Evolutionary conservation across 2,329 filamentous ascomycete species (phyloP).

Genomic region (Trichoderma simmonsii): DNA sequence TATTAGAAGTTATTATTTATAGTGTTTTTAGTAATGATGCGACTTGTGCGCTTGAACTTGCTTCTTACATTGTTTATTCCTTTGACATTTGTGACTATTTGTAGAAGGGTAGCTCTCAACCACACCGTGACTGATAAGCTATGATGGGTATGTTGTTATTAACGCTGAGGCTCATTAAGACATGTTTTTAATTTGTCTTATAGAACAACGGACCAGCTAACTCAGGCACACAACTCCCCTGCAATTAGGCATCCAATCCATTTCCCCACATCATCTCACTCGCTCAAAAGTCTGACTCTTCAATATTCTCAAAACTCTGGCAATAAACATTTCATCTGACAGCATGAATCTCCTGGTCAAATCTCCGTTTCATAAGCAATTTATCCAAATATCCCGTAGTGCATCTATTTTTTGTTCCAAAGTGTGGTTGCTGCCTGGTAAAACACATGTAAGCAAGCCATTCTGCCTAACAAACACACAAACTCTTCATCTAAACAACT

Average conservation of each 20-base stretch:
- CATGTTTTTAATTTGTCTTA: neutral
- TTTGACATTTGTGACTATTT: neutral
- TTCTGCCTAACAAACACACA: neutral
- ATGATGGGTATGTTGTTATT: neutral
- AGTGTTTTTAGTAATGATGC: conserved; percentile 15
- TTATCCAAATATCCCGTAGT: neutral
- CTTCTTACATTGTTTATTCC: neutral
- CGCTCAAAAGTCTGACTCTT: neutral
- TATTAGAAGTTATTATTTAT: conserved; percentile 1
- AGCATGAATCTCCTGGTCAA: neutral
- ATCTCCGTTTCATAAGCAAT: neutral
- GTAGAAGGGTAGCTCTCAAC: neutral
- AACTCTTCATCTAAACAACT: neutral
- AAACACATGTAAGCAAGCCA: neutral
- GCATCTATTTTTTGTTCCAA: neutral
- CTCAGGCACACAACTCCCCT: neutral
- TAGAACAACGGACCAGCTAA: neutral
- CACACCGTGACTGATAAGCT: neutral
- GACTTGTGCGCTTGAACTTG: neutral
- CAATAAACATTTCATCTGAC: neutral
- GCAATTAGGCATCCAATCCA: neutral
- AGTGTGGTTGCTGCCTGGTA: neutral
- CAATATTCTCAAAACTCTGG: neutral
- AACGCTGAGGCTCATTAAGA: neutral
- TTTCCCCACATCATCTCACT: neutral